Conservation (phyloP, 371 early-diverging fungal species). For the Mortierella sp. region DNA sequence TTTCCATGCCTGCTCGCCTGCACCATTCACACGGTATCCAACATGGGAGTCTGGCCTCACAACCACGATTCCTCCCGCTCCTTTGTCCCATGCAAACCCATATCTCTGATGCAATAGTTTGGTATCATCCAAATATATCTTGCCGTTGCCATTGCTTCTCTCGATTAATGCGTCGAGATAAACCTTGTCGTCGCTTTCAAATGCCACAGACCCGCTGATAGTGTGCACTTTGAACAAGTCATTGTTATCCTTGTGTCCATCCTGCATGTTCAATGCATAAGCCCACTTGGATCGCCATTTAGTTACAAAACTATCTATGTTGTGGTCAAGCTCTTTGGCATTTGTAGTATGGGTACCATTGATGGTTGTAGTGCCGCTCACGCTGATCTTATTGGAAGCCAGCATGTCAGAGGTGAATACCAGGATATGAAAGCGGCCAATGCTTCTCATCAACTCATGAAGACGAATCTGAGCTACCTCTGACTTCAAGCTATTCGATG, state of each 20-base stretch:
- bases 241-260: constrained; percentile 19
- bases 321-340: constrained; percentile 9
- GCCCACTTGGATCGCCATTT: constrained; percentile 24
- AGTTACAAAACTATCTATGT: constrained; percentile 7
- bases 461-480: constrained; percentile 1
- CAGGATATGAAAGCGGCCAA: constrained; percentile 39
- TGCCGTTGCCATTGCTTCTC: constrained; percentile 24
- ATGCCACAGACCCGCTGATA: neutral
- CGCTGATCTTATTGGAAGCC: neutral
- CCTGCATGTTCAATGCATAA: constrained; percentile 11
- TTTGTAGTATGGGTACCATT: neutral
- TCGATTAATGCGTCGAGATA: constrained; percentile 7
- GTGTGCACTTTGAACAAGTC: constrained; percentile 30
- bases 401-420: constrained; percentile 33
- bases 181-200: neutral
- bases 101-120: constrained; percentile 29
- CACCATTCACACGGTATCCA: constrained; percentile 34
- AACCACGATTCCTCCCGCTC: constrained; percentile 35
- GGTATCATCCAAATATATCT: constrained; percentile 15
- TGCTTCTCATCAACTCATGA: constrained; percentile 20
- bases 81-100: constrained; percentile 20
- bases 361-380: neutral
- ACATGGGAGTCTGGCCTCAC: constrained; percentile 43
- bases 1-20: constrained; percentile 25
- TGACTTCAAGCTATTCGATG: neutral